Evolutionary conservation across 345 rosid species (phyloP).

Genomic region (Bruguiera gymnorhiza): DNA sequence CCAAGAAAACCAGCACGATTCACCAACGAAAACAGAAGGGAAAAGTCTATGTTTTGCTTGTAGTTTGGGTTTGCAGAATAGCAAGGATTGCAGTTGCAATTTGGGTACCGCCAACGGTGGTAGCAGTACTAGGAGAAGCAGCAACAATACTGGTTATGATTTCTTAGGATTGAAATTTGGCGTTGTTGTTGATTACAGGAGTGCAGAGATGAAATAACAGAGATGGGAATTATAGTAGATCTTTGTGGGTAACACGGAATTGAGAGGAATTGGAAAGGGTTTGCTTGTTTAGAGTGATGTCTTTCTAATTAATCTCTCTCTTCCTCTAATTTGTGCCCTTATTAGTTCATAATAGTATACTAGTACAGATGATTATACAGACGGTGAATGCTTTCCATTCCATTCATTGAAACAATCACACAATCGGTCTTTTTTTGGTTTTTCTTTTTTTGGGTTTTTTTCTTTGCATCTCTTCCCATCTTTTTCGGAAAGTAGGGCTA

Average conservation of each 20-base stretch:
- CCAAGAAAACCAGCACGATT: slow-evolving; percentile 23
- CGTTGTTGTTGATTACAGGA: slow-evolving; percentile 51
- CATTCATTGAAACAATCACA: not conserved
- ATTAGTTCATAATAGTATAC: not conserved
- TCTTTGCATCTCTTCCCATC: not conserved
- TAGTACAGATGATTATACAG: slow-evolving; percentile 3
- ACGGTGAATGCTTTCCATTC: not conserved
- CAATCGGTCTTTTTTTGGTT: no score
- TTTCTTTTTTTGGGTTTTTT: not conserved
- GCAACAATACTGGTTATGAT: slow-evolving; percentile 45
- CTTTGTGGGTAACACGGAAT: not conserved
- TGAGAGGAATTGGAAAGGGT: slow-evolving; percentile 6
- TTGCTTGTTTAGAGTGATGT: slow-evolving; percentile 8
- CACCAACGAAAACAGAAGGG: slow-evolving; percentile 15
- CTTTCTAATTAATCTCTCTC: not conserved
- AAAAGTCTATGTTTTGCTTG: slow-evolving; percentile 42
- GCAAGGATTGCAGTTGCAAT: slow-evolving; percentile 54
- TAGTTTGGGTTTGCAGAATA: slow-evolving; percentile 50
- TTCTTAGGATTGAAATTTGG: slow-evolving; percentile 76
- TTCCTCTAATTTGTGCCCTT: slow-evolving; percentile 7
- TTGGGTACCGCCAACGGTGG: slow-evolving; percentile 12
- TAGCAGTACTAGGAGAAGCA: slow-evolving; percentile 20
- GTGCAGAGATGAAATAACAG: slow-evolving; percentile 59
- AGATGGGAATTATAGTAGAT: not conserved
- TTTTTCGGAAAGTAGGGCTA: slow-evolving; percentile 12